These are phyloP conservation scores for Trifolium repens DNA, from an alignment of 306 rosid species.

Conservation along the genomic window DNA sequence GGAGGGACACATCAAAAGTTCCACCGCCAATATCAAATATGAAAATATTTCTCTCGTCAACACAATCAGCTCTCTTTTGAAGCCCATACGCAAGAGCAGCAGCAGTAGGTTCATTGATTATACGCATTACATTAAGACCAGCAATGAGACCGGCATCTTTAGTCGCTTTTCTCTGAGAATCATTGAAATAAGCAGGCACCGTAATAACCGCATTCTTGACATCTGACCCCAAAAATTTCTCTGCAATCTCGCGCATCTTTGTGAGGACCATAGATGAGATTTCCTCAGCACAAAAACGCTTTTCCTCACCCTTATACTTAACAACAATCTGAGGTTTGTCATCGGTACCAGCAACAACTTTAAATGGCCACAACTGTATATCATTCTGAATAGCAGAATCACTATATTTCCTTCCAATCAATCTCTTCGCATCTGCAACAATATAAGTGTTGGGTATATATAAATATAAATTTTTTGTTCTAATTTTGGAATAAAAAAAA, in stretches of 20 bases:
- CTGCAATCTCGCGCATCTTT: slow-evolving; percentile 61
- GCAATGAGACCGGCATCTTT: slow-evolving; percentile 44
- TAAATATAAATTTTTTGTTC: not conserved
- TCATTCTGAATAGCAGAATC: not conserved
- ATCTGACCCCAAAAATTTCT: slow-evolving; percentile 17
- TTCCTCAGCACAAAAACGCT: slow-evolving; percentile 52
- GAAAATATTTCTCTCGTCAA: slow-evolving; percentile 42
- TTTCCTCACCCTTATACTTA: slow-evolving; percentile 49
- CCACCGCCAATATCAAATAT: slow-evolving; percentile 54
- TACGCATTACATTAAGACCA: slow-evolving; percentile 48
- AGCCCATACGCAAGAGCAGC: slow-evolving; percentile 71
- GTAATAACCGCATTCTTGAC: slow-evolving; percentile 58
- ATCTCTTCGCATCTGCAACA: not conserved
- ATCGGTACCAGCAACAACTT: not conserved
- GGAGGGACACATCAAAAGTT: slow-evolving; percentile 65
- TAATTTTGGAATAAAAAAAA: not conserved
- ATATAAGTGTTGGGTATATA: not conserved
- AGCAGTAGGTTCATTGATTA: slow-evolving; percentile 52
- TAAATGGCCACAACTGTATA: not conserved
- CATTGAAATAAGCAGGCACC: slow-evolving; percentile 65
- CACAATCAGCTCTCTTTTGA: slow-evolving; percentile 47
- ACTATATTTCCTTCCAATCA: slow-evolving; percentile 5
- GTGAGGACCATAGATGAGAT: slow-evolving; percentile 62
- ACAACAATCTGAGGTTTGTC: slow-evolving; percentile 61
- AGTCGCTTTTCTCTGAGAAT: slow-evolving; percentile 49